Base-by-base conservation (phyloP, 768 basidiomycete species). In the Phanerochaete sordida region DNA sequence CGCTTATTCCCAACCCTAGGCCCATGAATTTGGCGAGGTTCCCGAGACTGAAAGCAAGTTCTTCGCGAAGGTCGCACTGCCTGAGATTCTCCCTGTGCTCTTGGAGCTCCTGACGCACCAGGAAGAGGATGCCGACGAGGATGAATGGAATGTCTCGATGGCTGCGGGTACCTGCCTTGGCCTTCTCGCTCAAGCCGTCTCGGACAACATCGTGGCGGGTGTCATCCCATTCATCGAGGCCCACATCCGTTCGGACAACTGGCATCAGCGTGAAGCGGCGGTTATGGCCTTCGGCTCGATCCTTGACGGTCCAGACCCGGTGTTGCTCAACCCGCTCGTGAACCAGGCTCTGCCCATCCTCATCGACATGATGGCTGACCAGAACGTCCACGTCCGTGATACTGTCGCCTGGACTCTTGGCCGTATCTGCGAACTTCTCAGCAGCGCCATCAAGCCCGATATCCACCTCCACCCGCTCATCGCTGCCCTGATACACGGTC, bases 141-240 rank as follows among this genome's bases (percentile, higher is more conserved):
- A 98, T 66, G 97, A 99, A 72, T 99, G 97, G 97, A 96, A 96
- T 68, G 86, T 96, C 44, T 88, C 94, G 16, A 98, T 98, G 96
- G 93, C 96, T 21, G 95, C 93, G 11, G 93, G 90, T 23, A 95
- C 93, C 1, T 97, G 95, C 73, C 80, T 99, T 55, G 79, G 85
- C 23, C 87, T 94, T 55, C 85, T 98, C 62, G 93, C 97, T 0
- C 87, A 89, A 60, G 92, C 95, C 28, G 93, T 98, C 12, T 83
- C 90, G 57, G 96, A 99, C 70, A 79, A 83, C 13, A 91, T 99
- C 64, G 96, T 99, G 11, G 86, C 90, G 1, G 87, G 88, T 7
- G 92, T 98, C 54, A 95, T 99, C 57, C 96, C 97, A 8, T 99
- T 98, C 81, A 98, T 99, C 68, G 97, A 98, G 76, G 87, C 87